A percentile compares a stretch with the other conserved stretches of the same genome.
phyloP scores from a whole-genome alignment of 768 basidiomycete genomes.

The Calvatia gigantea region DNA sequence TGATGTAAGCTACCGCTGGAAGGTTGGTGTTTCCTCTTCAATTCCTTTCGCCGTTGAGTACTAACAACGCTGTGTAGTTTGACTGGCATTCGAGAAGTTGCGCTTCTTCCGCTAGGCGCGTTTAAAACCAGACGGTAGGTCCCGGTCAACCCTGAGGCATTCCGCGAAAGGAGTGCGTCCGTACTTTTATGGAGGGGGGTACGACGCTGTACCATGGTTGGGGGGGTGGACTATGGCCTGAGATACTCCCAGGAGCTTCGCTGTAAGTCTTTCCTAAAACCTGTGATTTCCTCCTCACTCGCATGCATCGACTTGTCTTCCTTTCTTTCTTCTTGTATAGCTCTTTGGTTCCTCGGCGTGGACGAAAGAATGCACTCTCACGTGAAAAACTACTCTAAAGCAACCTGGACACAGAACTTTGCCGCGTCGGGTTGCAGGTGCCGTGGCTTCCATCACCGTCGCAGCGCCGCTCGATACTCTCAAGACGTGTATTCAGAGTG shows the following conservation, averaged over 20 bases:
- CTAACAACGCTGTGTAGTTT: conserved; percentile 36
- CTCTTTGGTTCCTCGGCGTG: conserved; percentile 96
- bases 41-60: background rate
- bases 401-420: conserved; percentile 98
- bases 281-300: background rate
- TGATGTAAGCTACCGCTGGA: conserved; percentile 94
- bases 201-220: conserved; percentile 92
- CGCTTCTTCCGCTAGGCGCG: conserved; percentile 93
- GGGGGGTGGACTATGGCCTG: conserved; percentile 99
- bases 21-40: conserved; percentile 46
- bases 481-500: conserved; percentile 98
- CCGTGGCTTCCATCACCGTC: conserved; percentile 91
- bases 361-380: conserved; percentile 90
- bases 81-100: conserved; percentile 93
- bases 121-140: conserved; percentile 99
- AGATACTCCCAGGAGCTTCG: conserved; percentile 94
- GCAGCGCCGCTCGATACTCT: conserved; percentile 95
- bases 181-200: conserved; percentile 90
- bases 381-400: conserved; percentile 84
- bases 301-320: background rate
- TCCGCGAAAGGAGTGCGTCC: conserved; percentile 87
- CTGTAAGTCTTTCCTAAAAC: conserved; percentile 75
- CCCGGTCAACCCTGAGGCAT: conserved; percentile 97
- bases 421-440: conserved; percentile 92
- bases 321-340: conserved; percentile 34